Percentiles rank a stretch among this genome's conserved stretches.
Conservation (phyloP, 768 basidiomycete species). For the Macrolepiota albuminosa region DNA sequence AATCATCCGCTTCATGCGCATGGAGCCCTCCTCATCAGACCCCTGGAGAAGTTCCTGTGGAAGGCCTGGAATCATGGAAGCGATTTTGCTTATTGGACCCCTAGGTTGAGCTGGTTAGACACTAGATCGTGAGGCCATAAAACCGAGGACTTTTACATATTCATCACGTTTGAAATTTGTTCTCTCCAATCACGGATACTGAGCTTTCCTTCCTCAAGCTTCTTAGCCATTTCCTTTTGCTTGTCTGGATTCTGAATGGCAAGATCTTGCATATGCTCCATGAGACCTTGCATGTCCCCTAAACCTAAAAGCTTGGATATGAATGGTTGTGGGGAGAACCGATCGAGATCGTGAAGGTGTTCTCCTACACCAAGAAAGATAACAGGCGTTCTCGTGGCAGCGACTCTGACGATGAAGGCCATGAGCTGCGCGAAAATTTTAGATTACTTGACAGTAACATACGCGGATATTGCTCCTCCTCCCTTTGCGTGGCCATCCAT, state of each 20-base stretch:
- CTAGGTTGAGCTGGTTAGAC: slow-evolving; percentile 32
- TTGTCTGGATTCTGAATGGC: slow-evolving; percentile 92
- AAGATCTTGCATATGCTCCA: slow-evolving; percentile 98
- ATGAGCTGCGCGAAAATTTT: neutral
- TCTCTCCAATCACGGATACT: slow-evolving; percentile 97
- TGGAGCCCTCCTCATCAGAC: slow-evolving; percentile 87
- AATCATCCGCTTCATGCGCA: slow-evolving; percentile 95
- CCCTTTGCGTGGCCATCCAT: slow-evolving; percentile 99
- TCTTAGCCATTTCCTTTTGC: slow-evolving; percentile 97
- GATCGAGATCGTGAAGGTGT: slow-evolving; percentile 94
- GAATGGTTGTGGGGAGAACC: slow-evolving; percentile 94
- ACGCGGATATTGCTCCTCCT: slow-evolving; percentile 99
- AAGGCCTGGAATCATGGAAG: slow-evolving; percentile 97
- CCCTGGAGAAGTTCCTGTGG: slow-evolving; percentile 89
- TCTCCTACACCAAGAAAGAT: slow-evolving; percentile 98
- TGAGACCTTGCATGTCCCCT: slow-evolving; percentile 94
- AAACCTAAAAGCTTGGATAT: slow-evolving; percentile 94
- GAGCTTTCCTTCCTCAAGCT: slow-evolving; percentile 94
- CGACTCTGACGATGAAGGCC: slow-evolving; percentile 56
- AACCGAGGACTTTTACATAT: slow-evolving; percentile 60
- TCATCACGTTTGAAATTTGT: slow-evolving; percentile 96
- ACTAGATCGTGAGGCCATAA: slow-evolving; percentile 6
- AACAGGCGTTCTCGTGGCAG: slow-evolving; percentile 97
- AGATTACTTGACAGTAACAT: slow-evolving; percentile 27
- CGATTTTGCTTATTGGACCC: slow-evolving; percentile 99